Base-by-base conservation (phyloP, 495 filamentous ascomycete species). In the Stereocaulon alpinum region DNA sequence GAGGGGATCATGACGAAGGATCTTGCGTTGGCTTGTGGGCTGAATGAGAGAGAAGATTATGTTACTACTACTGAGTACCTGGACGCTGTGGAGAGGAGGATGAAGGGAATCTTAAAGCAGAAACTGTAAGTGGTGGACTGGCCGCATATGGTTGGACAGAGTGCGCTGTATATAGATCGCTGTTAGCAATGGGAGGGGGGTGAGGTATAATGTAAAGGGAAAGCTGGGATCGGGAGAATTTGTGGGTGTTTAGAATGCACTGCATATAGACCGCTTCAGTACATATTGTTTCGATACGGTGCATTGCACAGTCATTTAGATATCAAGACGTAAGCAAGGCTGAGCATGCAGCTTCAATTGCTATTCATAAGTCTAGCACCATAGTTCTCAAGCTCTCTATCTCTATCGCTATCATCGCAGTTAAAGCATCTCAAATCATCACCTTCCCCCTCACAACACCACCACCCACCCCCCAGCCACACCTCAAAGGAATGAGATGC, bases 1-100 rank as follows among this genome's bases (percentile, higher is more conserved):
- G 90, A 96, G 66, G 88, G 88, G 51, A 87, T 96, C 76, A 98
- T 97, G 93, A 98, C 93, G 68, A 98, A 98, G 83, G 93, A 98
- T 74, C 72, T 98, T 64, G 92, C 92, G 18, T 80, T 98, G 34
- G 84, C 90, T 32, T 91, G 89, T 69, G 93, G 93, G 65, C 87
- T 87, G 79, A 88, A 84, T 60, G 86, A 81, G 45, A 80, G 88
- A 49, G 80, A 80, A 68, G 84, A 86, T 61, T 96, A 89, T 76
- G 93, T 92, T 47, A 95, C 89, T 15, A 98, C 93, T 56, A 78
- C 72, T 60, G 88, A 90, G 75, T 96, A 95, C 76, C 70, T 96
- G 72, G 79, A 84, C 66, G 91, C 91, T 11, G 89, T 97, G 53
- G 91, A 95, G 83, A 81, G 80, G 72, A 74, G 89, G 69, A 74